Percentiles rank a stretch among this genome's conserved stretches.
Conservation (phyloP, 2,329 filamentous ascomycete genomes). For the Hypoxylon sp. region DNA sequence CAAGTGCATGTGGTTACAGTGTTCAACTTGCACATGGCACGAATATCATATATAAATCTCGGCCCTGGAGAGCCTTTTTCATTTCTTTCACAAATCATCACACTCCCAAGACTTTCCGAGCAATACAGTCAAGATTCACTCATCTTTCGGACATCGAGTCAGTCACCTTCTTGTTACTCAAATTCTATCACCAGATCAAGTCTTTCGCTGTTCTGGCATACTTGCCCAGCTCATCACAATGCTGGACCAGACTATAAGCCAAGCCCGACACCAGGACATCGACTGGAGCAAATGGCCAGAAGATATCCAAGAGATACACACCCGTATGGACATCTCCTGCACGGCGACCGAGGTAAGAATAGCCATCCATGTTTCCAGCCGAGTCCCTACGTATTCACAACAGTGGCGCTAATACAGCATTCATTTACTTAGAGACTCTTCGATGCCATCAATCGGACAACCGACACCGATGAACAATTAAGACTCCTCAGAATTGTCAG, state of each 20-base stretch:
- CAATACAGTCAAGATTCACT: not conserved
- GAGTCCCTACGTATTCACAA: not conserved
- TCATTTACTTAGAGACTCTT: not conserved
- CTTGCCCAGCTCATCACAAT: not conserved
- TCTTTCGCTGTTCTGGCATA: not conserved
- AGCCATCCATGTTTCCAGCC: not conserved
- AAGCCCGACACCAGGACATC: not conserved
- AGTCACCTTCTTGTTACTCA: not conserved
- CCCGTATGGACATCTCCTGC: not conserved
- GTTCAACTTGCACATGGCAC: no score
- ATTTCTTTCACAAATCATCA: not conserved
- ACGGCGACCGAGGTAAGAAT: not conserved
- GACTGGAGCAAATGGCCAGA: not conserved
- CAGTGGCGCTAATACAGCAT: not conserved
- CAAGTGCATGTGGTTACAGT: no score
- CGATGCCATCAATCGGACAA: not conserved
- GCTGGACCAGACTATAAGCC: not conserved
- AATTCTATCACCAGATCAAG: not conserved
- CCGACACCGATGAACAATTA: not conserved
- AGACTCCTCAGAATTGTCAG: not conserved
- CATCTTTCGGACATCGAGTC: not conserved
- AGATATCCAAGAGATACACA: not conserved
- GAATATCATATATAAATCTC: not conserved
- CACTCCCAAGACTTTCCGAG: not conserved
- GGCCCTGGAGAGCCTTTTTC: not conserved